Evolutionary conservation across 2,329 filamentous ascomycete species (phyloP), one percentile per base, ranked within the genome.

Genomic region (Aspergillus pseudonomiae): DNA sequence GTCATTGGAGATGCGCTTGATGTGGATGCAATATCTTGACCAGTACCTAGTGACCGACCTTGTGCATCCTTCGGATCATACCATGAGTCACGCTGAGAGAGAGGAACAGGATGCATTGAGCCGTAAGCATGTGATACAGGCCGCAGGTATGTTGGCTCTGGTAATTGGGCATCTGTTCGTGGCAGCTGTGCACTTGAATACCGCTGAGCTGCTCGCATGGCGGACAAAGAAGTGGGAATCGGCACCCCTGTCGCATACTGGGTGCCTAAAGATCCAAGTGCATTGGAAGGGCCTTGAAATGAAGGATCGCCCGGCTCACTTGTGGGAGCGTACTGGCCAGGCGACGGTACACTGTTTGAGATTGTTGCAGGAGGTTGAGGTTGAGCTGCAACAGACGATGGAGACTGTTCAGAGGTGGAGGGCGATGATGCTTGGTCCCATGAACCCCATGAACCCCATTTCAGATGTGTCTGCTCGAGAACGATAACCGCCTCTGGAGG

Each of bases 401-500:
- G 68, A 2, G 73, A 76, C 11, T 70, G 71, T 1, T 66, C 70
- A 7, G 74, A 71, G 26, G 68, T 62, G 19, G 74, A 69, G 7
- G 76, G 75, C 3, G 77, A 77, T 61, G 73, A 59, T 24, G 73
- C 66, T 68, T 74, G 72, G 66, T 77, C 84, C 59, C 85, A 79
- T 2, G 76, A 74, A 12, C 78, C 77, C 85, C 90, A 93, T 2
- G 85, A 86, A 1, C 92, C 93, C 77, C 91, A 97, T 78, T 90
- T 94, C 52, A 87, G 83, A 72, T 96, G 92, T 2, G 92, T 91
- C 41, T 93, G 87, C 56, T 88, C 83, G n/a, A 98, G 85, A 2
- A 96, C 88, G 1, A 85, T 80, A 0, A 86, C 84, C 0, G 94
- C 94, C 77, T 98, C 94, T 63, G 92, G 89, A 0, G 95, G 94